Evolutionary conservation across 306 rosid genomes (phyloP).

Genomic region (Glycine tomentella): DNA sequence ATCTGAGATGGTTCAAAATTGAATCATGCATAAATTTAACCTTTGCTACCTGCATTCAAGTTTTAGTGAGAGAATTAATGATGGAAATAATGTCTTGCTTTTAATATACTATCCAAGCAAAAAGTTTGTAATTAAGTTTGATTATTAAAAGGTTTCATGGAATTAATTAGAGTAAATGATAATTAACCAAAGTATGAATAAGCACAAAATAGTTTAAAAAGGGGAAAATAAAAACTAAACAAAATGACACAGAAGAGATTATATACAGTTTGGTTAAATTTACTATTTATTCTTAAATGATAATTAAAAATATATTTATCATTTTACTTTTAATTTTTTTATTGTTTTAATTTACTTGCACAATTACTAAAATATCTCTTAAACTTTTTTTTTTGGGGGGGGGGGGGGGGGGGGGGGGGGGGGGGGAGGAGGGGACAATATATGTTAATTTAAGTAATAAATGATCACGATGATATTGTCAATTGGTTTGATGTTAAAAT

Average conservation of each 20-base stretch:
- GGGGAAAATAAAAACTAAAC: neutral
- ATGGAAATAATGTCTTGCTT: conserved; percentile 24
- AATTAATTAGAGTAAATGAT: neutral
- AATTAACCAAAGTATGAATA: conserved; percentile 5
- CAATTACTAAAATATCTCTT: too few relatives aligned
- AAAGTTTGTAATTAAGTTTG: neutral
- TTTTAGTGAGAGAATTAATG: conserved; percentile 29
- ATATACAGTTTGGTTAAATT: conserved; percentile 3
- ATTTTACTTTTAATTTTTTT: too few relatives aligned
- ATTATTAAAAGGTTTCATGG: neutral
- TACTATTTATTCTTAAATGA: too few relatives aligned
- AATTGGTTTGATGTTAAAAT: too few relatives aligned
- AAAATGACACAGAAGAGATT: neutral
- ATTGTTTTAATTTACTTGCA: too few relatives aligned
- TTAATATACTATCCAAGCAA: conserved; percentile 13
- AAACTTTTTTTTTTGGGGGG: too few relatives aligned
- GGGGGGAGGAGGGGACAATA: too few relatives aligned
- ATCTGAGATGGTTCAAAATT: neutral
- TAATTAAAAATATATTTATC: too few relatives aligned
- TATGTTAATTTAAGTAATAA: too few relatives aligned
- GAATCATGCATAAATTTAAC: conserved; percentile 18
- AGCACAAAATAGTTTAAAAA: neutral
- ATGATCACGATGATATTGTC: too few relatives aligned
- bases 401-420: too few relatives aligned
- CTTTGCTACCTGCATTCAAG: conserved; percentile 45